Percentiles rank a stretch among this genome's conserved stretches.
Evolutionary conservation across 129 eudicot species (phyloP).

Genomic region (Pseudognaphalium luteoalbum): DNA sequence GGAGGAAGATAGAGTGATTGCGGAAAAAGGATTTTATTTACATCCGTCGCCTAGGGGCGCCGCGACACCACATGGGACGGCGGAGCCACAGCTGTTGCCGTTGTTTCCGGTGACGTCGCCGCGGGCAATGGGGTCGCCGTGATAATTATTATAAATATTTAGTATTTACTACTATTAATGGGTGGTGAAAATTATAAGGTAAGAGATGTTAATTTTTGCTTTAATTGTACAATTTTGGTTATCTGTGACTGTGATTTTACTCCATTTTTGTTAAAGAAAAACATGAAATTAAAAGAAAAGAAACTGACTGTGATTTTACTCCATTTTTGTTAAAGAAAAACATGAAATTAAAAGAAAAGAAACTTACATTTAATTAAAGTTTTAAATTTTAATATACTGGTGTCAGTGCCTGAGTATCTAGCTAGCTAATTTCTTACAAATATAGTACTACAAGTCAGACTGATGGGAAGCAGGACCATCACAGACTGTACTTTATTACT

Average conservation of each 20-base stretch:
- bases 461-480: no score
- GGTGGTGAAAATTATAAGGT: conserved; percentile 25
- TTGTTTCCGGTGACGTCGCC: conserved; percentile 89
- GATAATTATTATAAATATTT: neutral
- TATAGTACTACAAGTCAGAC: no score
- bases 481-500: no score
- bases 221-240: conserved; percentile 52
- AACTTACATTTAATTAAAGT: neutral
- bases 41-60: conserved; percentile 69
- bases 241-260: conserved; percentile 6
- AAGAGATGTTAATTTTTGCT: conserved; percentile 31
- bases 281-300: no score
- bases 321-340: conserved; percentile 17
- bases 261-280: conserved; percentile 16
- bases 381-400: no score
- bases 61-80: conserved; percentile 46
- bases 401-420: no score
- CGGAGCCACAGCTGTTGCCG: conserved; percentile 72
- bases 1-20: conserved; percentile 80
- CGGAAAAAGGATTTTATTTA: conserved; percentile 73
- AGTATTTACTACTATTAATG: neutral
- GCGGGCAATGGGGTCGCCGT: conserved; percentile 52
- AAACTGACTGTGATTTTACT: neutral
- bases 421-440: no score
- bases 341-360: neutral